phyloP scores from a whole-genome alignment of 1,284 basidiomycete genomes.

The Papiliotrema terrestris region DNA sequence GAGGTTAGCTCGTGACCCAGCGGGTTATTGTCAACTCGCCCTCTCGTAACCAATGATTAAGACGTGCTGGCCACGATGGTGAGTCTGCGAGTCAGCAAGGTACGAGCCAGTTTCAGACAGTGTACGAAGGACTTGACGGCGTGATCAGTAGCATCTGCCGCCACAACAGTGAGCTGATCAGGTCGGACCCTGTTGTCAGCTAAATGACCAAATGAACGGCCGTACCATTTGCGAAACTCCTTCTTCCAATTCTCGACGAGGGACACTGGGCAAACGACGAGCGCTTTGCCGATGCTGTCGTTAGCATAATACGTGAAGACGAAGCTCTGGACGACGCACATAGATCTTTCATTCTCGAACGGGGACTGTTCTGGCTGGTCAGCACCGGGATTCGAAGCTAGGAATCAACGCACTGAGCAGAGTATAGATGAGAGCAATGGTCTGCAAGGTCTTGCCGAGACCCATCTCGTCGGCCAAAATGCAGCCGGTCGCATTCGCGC shows the following conservation, averaged over 20 bases:
- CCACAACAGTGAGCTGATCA: conserved; percentile 56
- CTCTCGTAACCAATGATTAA: conserved; percentile 93
- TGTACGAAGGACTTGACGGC: conserved; percentile 65
- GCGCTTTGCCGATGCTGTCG: conserved; percentile 63
- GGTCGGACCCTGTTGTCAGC: conserved; percentile 11
- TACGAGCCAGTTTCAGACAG: conserved; percentile 37
- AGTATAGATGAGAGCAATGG: conserved; percentile 82
- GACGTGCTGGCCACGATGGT: conserved; percentile 69
- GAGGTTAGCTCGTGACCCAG: background rate
- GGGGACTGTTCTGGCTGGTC: conserved; percentile 65
- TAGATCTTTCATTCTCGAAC: conserved; percentile 59
- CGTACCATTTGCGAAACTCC: conserved; percentile 89
- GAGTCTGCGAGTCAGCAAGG: conserved; percentile 19
- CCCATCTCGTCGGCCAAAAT: conserved; percentile 99
- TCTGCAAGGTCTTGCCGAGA: conserved; percentile 84
- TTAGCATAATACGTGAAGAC: background rate
- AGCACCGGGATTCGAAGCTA: background rate
- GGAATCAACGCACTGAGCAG: conserved; percentile 63
- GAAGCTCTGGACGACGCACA: conserved; percentile 28
- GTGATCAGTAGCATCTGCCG: conserved; percentile 71
- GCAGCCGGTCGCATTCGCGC: conserved; percentile 77
- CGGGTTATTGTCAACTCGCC: conserved; percentile 20
- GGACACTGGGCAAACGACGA: conserved; percentile 93
- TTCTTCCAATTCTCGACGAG: conserved; percentile 95
- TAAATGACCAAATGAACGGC: background rate